A percentile compares a stretch with the other conserved stretches of the same genome.
These are phyloP conservation scores for Ceratocystis ficicola DNA, from an alignment of 2,329 filamentous ascomycete genomes.

Conservation along the genomic window DNA sequence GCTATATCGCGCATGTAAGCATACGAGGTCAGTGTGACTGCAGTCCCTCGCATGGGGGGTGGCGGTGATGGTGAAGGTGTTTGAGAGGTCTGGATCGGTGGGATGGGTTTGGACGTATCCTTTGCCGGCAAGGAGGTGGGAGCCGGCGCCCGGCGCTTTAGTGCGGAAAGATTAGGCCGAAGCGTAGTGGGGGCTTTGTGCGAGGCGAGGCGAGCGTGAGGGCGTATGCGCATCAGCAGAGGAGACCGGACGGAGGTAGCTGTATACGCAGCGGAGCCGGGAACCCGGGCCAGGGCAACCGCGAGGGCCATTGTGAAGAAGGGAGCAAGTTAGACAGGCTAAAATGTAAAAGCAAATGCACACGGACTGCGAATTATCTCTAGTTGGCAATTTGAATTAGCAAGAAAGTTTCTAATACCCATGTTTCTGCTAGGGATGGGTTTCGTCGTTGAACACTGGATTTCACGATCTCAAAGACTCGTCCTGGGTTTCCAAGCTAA, in stretches of 20 bases:
- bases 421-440: no score
- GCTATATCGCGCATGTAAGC: constrained; percentile 46
- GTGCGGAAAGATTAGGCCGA: constrained; percentile 19
- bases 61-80: neutral
- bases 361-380: neutral
- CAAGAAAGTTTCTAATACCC: neutral
- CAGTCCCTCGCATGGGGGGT: constrained; percentile 21
- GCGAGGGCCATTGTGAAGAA: constrained; percentile 13
- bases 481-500: neutral
- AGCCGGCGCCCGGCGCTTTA: constrained; percentile 16
- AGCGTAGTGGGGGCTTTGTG: constrained; percentile 15
- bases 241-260: neutral
- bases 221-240: constrained; percentile 3
- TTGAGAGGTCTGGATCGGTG: constrained; percentile 15
- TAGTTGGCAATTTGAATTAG: neutral
- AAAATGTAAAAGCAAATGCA: neutral
- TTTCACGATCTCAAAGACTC: neutral
- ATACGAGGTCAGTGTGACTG: constrained; percentile 26
- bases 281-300: constrained; percentile 7
- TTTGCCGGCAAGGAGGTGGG: constrained; percentile 7
- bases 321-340: neutral
- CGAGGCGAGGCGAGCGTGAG: constrained; percentile 8
- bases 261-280: constrained; percentile 3
- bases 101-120: neutral
- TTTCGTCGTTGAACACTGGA: no score